phyloP scores from a whole-genome alignment of 139 green algal genomes.

The Desmodesmus armatus region DNA sequence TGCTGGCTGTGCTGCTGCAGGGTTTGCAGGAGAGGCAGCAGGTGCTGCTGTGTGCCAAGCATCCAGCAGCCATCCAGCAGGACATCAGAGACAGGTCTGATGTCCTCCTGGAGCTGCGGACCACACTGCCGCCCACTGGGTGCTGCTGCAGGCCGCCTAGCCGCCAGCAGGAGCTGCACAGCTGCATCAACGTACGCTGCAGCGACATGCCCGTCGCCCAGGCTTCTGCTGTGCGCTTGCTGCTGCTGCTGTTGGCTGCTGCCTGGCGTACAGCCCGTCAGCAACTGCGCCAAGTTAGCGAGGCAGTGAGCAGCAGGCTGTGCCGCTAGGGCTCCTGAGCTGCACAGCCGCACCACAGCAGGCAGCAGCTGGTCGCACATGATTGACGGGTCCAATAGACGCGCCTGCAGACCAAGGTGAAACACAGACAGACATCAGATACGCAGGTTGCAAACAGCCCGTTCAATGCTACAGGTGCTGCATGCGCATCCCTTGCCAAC shows the following conservation, averaged over 20 bases:
- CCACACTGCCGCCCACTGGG: neutral
- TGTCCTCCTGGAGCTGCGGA: neutral
- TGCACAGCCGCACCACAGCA: neutral
- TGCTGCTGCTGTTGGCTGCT: conserved; percentile 19
- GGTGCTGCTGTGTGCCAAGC: conserved; percentile 25
- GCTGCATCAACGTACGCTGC: conserved; percentile 5
- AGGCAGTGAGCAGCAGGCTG: conserved; percentile 40
- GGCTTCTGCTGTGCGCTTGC: neutral
- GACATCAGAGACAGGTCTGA: neutral
- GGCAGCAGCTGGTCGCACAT: conserved; percentile 32
- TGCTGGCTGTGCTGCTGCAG: neutral
- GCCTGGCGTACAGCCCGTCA: conserved; percentile 33
- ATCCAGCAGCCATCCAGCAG: conserved; percentile 15
- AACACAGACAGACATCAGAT: too few relatives aligned
- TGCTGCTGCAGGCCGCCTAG: conserved; percentile 10
- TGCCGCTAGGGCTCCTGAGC: neutral
- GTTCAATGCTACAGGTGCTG: neutral
- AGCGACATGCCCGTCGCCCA: neutral
- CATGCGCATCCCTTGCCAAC: neutral
- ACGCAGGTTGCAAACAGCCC: neutral
- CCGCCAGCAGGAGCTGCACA: conserved; percentile 22
- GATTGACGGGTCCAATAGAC: conserved; percentile 24
- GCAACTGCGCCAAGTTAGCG: conserved; percentile 53
- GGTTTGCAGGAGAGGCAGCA: conserved; percentile 21
- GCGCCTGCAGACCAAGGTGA: conserved; percentile 42